These are phyloP conservation scores for Cadophora malorum DNA, from an alignment of 2,329 filamentous ascomycete genomes.

Conservation along the genomic window DNA sequence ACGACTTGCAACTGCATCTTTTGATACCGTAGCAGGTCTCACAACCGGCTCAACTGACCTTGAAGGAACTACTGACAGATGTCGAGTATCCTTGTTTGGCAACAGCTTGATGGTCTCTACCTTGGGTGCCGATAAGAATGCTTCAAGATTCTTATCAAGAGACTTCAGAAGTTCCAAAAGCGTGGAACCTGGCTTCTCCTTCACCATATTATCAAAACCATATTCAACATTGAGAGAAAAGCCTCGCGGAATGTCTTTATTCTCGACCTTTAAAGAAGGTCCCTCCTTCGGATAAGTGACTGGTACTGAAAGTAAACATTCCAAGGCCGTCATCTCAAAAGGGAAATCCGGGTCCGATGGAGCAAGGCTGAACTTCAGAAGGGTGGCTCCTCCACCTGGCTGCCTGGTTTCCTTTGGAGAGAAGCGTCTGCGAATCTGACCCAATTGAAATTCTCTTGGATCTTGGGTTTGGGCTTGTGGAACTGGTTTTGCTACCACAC, in stretches of 20 bases:
- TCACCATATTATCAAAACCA: constrained; percentile 71
- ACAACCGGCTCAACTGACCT: constrained; percentile 36
- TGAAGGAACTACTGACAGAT: constrained; percentile 40
- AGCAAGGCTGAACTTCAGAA: constrained; percentile 67
- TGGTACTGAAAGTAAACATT: constrained; percentile 73
- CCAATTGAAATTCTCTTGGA: constrained; percentile 76
- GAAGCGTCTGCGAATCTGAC: constrained; percentile 74
- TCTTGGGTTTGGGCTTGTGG: constrained; percentile 69
- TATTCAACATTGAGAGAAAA: constrained; percentile 79
- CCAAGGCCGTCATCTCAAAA: constrained; percentile 73
- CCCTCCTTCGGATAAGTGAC: constrained; percentile 62
- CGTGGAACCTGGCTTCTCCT: constrained; percentile 60
- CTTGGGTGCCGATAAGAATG: constrained; percentile 71
- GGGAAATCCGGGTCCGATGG: constrained; percentile 87
- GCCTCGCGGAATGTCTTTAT: constrained; percentile 73
- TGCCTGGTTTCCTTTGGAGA: constrained; percentile 52
- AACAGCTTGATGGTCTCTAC: constrained; percentile 73
- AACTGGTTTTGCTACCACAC: constrained; percentile 68
- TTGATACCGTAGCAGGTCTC: constrained; percentile 17
- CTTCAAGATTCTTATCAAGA: constrained; percentile 75
- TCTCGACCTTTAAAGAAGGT: constrained; percentile 68
- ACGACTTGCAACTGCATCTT: constrained; percentile 8
- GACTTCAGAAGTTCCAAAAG: constrained; percentile 71
- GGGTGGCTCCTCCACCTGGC: constrained; percentile 47
- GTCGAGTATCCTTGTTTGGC: constrained; percentile 44